Conservation (phyloP, 768 basidiomycete species). For the Lyophyllum semitale region DNA sequence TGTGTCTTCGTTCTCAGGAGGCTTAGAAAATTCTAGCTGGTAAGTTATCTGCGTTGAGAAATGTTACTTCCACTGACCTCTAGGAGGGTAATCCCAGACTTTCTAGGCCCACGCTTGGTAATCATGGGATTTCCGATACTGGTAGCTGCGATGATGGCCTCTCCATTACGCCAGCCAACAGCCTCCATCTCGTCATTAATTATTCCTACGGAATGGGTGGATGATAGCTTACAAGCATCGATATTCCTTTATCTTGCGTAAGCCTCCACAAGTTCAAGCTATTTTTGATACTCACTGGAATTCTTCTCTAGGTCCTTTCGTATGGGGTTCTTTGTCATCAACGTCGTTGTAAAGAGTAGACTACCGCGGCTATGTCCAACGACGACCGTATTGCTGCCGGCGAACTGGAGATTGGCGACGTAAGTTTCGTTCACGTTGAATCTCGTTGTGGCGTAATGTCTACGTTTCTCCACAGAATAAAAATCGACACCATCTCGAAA, state of each 20-base stretch:
- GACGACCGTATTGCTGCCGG: not conserved
- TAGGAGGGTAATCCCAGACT: not conserved
- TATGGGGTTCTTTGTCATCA: not conserved
- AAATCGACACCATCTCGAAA: not conserved
- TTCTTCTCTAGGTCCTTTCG: not conserved
- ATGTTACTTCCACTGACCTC: not conserved
- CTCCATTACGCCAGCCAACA: not conserved
- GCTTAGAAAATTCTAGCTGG: not conserved
- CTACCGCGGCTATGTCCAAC: not conserved
- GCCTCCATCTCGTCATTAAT: not conserved
- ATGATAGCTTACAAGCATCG: not conserved
- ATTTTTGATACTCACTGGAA: not conserved
- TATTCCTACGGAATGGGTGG: not conserved
- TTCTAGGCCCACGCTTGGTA: not conserved
- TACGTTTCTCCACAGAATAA: not conserved
- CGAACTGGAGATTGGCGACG: not conserved
- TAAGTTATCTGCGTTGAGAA: not conserved
- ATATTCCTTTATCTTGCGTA: not conserved
- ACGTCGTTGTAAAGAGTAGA: not conserved
- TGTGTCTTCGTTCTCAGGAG: not conserved
- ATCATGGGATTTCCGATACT: not conserved
- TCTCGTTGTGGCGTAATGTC: not conserved
- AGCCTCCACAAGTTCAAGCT: not conserved
- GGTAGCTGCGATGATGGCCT: not conserved
- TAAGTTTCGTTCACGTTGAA: not conserved